These are phyloP conservation scores for Pichia cephalocereana DNA, from an alignment of 805 yeast species.

Conservation along the genomic window DNA sequence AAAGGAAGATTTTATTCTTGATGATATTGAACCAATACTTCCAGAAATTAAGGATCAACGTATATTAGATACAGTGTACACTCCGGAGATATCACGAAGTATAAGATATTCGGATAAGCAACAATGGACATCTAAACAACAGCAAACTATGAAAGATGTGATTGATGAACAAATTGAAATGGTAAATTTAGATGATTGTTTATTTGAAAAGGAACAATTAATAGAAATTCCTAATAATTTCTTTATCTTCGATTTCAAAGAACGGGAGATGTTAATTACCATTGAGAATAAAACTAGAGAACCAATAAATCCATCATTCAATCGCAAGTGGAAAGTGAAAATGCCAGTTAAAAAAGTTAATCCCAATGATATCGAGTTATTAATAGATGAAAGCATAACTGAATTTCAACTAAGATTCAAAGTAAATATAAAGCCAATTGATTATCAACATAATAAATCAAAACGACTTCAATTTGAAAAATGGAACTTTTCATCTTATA, in stretches of 20 bases:
- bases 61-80: neutral
- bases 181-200: neutral
- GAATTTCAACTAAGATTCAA: neutral
- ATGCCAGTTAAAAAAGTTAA: neutral
- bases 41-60: neutral
- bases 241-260: neutral
- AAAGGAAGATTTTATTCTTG: neutral
- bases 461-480: neutral
- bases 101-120: neutral
- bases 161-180: neutral
- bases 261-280: neutral
- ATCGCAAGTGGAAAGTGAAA: neutral
- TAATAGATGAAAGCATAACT: neutral
- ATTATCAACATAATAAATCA: neutral
- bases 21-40: neutral
- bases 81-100: neutral
- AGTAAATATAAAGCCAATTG: neutral
- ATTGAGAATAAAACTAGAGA: neutral
- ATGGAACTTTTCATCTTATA: slow-evolving; percentile 2
- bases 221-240: neutral
- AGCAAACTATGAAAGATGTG: neutral
- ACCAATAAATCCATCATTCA: neutral
- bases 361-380: neutral
- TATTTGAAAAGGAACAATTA: neutral
- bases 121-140: neutral